These are phyloP conservation scores for Colletotrichum falcatum DNA, from an alignment of 2,329 filamentous ascomycete species.

Conservation along the genomic window DNA sequence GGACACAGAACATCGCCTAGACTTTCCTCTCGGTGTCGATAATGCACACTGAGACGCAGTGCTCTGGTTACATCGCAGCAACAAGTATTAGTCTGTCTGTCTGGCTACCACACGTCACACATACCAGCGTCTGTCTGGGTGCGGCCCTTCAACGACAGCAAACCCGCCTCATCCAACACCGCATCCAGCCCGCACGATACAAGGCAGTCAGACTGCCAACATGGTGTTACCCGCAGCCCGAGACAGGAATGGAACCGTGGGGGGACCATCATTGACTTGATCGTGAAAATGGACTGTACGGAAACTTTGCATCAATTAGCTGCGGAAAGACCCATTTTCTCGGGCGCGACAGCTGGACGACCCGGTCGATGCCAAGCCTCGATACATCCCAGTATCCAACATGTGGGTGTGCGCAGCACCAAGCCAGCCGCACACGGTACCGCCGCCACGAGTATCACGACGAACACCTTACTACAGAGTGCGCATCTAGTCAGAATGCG, in stretches of 20 bases:
- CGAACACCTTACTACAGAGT: not conserved
- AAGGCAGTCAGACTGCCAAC: not conserved
- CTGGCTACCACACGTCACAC: not conserved
- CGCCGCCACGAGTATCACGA: slow-evolving; percentile 7
- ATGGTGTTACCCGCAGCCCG: not conserved
- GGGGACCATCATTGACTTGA: not conserved
- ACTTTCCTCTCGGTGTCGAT: slow-evolving; percentile 4
- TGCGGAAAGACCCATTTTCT: not conserved
- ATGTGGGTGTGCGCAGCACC: not conserved
- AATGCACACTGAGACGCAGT: slow-evolving; percentile 13
- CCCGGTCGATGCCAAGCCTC: not conserved
- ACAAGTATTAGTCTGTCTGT: not conserved
- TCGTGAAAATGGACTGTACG: not conserved
- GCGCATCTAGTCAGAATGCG: not conserved
- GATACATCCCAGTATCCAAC: not conserved
- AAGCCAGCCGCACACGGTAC: not conserved
- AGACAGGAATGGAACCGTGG: not conserved
- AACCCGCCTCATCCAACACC: not conserved
- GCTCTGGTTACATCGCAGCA: not conserved
- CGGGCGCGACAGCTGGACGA: too few relatives aligned
- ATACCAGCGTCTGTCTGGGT: not conserved
- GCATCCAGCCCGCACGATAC: not conserved
- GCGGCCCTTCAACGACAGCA: slow-evolving; percentile 7
- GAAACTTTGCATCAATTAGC: not conserved
- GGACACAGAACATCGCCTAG: slow-evolving; percentile 21